phyloP scores from a whole-genome alignment of 495 filamentous ascomycete genomes.

The Jackrogersella multiformis region DNA sequence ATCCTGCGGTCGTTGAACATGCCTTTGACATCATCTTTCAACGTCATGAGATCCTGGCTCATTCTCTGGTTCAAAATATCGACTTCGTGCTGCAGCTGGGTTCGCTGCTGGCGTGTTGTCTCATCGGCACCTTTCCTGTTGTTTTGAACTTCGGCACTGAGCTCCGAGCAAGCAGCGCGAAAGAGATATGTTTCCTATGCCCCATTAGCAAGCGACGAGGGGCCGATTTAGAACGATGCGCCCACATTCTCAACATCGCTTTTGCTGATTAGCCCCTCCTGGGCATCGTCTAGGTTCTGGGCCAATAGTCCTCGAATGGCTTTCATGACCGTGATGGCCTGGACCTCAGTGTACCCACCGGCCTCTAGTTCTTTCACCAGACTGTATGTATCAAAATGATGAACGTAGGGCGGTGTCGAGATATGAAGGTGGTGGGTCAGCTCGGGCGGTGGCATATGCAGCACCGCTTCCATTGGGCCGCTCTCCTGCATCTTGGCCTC shows the following conservation, averaged over 20 bases:
- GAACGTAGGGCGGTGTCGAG: slow-evolving; percentile 79
- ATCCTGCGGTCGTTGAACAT: slow-evolving; percentile 98
- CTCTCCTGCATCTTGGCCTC: slow-evolving; percentile 42
- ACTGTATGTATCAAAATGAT: slow-evolving; percentile 95
- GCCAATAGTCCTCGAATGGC: slow-evolving; percentile 79
- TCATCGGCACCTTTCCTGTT: slow-evolving; percentile 68
- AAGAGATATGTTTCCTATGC: slow-evolving; percentile 86
- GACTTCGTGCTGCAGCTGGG: slow-evolving; percentile 88
- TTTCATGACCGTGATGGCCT: slow-evolving; percentile 87
- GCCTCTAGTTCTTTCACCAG: slow-evolving; percentile 79
- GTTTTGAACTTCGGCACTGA: slow-evolving; percentile 80
- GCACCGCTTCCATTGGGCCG: slow-evolving; percentile 71
- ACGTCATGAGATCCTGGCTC: slow-evolving; percentile 76
- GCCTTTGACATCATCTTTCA: slow-evolving; percentile 91
- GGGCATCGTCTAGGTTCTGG: slow-evolving; percentile 80
- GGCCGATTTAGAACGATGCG: not conserved
- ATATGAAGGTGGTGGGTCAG: slow-evolving; percentile 66
- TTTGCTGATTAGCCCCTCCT: slow-evolving; percentile 70
- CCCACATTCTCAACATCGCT: slow-evolving; percentile 53
- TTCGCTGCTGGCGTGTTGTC: slow-evolving; percentile 79
- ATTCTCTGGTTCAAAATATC: slow-evolving; percentile 87
- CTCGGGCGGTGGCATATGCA: slow-evolving; percentile 63
- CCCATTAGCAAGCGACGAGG: not conserved
- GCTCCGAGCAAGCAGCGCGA: slow-evolving; percentile 90
- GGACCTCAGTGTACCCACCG: slow-evolving; percentile 72